Conservation (phyloP, 805 yeast species). For the Candida insectalens region DNA sequence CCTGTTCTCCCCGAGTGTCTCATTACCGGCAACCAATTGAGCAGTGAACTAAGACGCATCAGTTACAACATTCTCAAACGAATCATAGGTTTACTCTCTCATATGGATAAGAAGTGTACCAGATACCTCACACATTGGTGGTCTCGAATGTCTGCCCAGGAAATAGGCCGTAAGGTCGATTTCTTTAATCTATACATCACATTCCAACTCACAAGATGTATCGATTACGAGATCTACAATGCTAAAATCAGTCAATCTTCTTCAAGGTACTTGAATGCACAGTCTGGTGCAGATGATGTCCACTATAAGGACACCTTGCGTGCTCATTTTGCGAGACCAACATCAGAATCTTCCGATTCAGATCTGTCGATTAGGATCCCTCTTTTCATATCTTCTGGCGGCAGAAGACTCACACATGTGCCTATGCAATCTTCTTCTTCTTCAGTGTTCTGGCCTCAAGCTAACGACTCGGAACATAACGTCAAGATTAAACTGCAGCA, state of each 20-base stretch:
- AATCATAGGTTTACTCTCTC: conserved; percentile 57
- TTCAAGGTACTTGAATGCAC: conserved; percentile 5
- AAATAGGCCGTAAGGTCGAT: conserved; percentile 49
- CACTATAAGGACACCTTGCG: conserved; percentile 19
- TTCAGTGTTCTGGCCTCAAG: conserved; percentile 8
- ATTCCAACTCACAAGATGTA: conserved; percentile 55
- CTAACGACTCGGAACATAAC: conserved; percentile 12
- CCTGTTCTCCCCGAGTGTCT: conserved; percentile 50
- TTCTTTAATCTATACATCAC: conserved; percentile 69
- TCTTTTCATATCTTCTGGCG: conserved; percentile 13
- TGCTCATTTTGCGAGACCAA: conserved; percentile 17
- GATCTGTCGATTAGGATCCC: conserved; percentile 19
- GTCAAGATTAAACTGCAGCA: conserved; percentile 39
- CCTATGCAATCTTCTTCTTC: conserved; percentile 1
- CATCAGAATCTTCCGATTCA: conserved; percentile 16
- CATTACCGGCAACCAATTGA: conserved; percentile 17
- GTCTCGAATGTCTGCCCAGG: conserved; percentile 30
- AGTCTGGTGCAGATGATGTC: conserved; percentile 18
- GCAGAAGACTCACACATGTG: conserved; percentile 5
- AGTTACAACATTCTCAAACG: conserved; percentile 67
- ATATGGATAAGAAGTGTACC: conserved; percentile 29
- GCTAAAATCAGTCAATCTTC: conserved; percentile 13
- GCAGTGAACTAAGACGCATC: conserved; percentile 42
- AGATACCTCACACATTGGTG: conserved; percentile 46
- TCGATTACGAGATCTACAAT: conserved; percentile 24